phyloP scores from a whole-genome alignment of 345 rosid species.

The Eucalyptus microcorys region DNA sequence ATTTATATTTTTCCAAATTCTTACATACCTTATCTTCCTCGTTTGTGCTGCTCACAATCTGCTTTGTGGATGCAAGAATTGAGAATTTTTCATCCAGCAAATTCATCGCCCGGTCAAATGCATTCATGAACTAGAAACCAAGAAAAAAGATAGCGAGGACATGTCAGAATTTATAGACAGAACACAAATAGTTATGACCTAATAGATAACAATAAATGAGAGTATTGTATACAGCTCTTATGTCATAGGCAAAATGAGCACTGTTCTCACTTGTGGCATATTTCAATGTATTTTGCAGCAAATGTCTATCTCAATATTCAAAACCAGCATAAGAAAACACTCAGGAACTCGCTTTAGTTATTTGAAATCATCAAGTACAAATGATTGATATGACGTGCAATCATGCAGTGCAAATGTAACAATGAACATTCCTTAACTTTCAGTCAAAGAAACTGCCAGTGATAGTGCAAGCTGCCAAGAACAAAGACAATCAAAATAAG shows the following conservation, averaged over 20 bases:
- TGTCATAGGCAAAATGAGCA: not conserved
- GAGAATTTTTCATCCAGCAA: conserved; percentile 53
- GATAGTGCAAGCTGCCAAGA: not conserved
- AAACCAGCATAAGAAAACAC: not conserved
- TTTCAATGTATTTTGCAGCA: not conserved
- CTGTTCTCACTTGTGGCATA: not conserved
- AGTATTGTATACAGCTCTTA: not conserved
- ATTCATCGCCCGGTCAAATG: conserved; percentile 66
- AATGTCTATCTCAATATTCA: not conserved
- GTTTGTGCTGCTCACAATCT: conserved; percentile 58
- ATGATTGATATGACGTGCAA: not conserved
- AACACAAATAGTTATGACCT: not conserved
- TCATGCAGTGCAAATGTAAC: not conserved
- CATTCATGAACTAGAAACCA: conserved; percentile 50
- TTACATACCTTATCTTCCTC: conserved; percentile 55
- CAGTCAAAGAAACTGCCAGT: not conserved
- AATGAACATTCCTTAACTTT: not conserved
- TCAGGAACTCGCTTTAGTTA: not conserved
- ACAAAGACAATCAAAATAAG: not conserved
- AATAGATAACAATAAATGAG: not conserved
- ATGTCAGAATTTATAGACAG: not conserved
- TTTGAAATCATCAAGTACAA: not conserved
- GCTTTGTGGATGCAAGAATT: conserved; percentile 52
- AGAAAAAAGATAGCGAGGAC: not conserved
- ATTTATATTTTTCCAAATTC: not conserved